Base-by-base conservation (phyloP, 768 basidiomycete genomes). In the Galerina marginata region DNA sequence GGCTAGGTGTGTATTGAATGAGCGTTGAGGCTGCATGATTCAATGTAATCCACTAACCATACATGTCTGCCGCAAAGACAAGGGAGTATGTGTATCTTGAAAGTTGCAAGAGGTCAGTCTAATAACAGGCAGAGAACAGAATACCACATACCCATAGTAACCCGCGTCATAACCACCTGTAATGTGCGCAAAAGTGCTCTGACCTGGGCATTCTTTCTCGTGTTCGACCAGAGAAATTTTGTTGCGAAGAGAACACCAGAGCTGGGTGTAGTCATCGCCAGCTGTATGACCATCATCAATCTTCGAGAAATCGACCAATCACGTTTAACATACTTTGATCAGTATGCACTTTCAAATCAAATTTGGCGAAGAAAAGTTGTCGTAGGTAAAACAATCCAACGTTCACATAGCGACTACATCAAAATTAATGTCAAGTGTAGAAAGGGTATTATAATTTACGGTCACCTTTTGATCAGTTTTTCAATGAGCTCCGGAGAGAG, bases 351-450 rank as follows among this genome's bases (percentile, higher is more conserved):
- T 87, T 85, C 67, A 91, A 81, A 71, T 93, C 91, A 64, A 86
- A 92, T 66, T 86, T 86, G 61, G 88, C 92, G 67, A 92, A 93
- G 82, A 93, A 95, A 6, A 95, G 76, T 70, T 95, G 93, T 26
- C 91, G 86, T 10, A 93, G 81, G 73, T 90, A 91, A 74, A 87
- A 91, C 36, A 95, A 74, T 9, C 93, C 94, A 42, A 91, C 84
- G 58, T 94, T 93, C 61, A 91, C 89, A 61, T 93, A 92, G 62
- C 87, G 87, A 63, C 86, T 87, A 56, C 12, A 20, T 57, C 44
- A 38, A 11, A 40, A 12, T 23, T 26, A 36, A 49, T 20, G 16
- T 54, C 14, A 23, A 29, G 36, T 16, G 14, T 9, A 14, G 9
- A 23, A 9, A 50, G 2, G n/a, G 56, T 11, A 33, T 33, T 4